Conservation (phyloP, 768 basidiomycete genomes). For the Tylopilus plumbeoviolaceoides region DNA sequence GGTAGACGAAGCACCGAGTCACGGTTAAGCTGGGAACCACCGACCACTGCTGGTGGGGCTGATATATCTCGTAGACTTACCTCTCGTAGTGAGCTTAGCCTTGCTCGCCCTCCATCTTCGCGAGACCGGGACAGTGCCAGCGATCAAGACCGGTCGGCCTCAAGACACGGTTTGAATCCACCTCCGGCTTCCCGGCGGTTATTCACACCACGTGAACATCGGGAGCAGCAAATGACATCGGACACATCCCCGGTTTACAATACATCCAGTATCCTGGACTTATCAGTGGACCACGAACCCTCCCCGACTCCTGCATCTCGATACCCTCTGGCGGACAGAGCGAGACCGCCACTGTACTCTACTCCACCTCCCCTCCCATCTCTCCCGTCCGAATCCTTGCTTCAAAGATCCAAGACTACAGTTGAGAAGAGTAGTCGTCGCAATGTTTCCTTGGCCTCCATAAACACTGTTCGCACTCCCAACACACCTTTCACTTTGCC, state of each 20-base stretch:
- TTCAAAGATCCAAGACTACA: conserved; percentile 21
- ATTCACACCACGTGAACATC: conserved; percentile 54
- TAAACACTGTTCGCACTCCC: conserved; percentile 42
- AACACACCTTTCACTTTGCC: conserved; percentile 44
- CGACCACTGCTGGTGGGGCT: conserved; percentile 16
- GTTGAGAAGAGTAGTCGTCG: conserved; percentile 32
- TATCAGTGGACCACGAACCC: conserved; percentile 37
- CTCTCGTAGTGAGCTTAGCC: conserved; percentile 20
- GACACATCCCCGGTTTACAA: conserved; percentile 15
- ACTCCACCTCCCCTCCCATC: conserved; percentile 58
- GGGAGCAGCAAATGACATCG: conserved; percentile 35
- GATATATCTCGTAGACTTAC: conserved; percentile 28
- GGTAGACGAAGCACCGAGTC: conserved; percentile 52
- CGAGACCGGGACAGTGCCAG: conserved; percentile 24
- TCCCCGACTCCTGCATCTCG: conserved; percentile 45
- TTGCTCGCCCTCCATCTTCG: conserved; percentile 24
- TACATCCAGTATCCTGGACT: conserved; percentile 27
- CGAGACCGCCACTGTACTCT: conserved; percentile 42
- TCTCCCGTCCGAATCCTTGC: conserved; percentile 54
- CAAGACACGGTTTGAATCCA: conserved; percentile 18
- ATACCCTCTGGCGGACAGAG: conserved; percentile 35
- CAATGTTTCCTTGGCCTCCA: conserved; percentile 43
- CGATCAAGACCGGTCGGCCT: conserved; percentile 25
- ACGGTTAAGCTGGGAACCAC: conserved; percentile 43
- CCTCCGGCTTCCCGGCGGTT: conserved; percentile 46